Percentiles rank a stretch among this genome's conserved stretches.
Evolutionary conservation across 2,329 filamentous ascomycete genomes (phyloP).

Genomic region (Pseudocercospora eumusae): DNA sequence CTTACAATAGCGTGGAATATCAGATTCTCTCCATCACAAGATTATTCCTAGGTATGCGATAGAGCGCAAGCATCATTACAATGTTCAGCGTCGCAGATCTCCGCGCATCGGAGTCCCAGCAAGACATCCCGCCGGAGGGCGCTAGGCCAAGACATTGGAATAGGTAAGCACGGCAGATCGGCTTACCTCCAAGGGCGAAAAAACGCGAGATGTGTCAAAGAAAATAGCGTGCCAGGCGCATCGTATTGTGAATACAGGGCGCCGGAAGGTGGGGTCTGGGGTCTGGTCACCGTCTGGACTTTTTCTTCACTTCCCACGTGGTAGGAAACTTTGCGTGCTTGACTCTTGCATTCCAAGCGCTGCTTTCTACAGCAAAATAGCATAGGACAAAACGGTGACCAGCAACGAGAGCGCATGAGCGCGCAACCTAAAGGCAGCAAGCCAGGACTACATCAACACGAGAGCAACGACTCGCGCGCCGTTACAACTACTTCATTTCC

Average conservation of each 20-base stretch:
- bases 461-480: conserved; percentile 28
- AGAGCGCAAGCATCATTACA: background rate
- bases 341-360: background rate
- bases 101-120: background rate
- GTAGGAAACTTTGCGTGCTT: background rate
- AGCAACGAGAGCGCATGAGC: conserved; percentile 28
- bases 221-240: background rate
- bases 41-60: too few species aligned
- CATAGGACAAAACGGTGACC: background rate
- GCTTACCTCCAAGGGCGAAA: conserved; percentile 5
- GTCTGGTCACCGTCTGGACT: too few species aligned
- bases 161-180: conserved; percentile 2
- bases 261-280: background rate
- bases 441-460: conserved; percentile 43
- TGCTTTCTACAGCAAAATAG: background rate
- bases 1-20: background rate
- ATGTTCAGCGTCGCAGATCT: background rate
- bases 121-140: background rate
- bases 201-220: conserved; percentile 6
- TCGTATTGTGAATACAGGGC: background rate
- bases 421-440: conserved; percentile 46
- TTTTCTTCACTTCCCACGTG: background rate
- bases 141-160: conserved; percentile 3
- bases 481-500: conserved; percentile 16
- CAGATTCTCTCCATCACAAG: background rate